Evolutionary conservation across 371 early-diverging fungal genomes (phyloP), one percentile per base, ranked within the genome.

Genomic region (Mortierella sp.): DNA sequence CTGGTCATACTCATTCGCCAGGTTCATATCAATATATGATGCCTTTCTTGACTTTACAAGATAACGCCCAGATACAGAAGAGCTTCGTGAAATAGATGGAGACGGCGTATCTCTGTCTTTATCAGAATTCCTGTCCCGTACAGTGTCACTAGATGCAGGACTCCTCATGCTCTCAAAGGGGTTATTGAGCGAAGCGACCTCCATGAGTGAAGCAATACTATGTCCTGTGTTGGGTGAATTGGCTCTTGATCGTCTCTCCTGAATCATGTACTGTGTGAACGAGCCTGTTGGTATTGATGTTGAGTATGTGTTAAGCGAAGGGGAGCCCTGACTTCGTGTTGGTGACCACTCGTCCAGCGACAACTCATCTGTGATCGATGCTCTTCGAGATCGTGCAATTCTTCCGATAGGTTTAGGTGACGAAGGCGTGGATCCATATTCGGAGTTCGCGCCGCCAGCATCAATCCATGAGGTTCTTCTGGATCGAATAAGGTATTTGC

Each of bases 281-380:
- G 83, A 81, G n/a, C 70, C 77, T 40, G 83, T 81, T 3, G 83
- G 83, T 51, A 81, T 81, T 28, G 83, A 81, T 11, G 83, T 81
- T n/a, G 83, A 81, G 57, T 81, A 81, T 1, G 80, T 80, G 43
- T 76, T 81, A 64, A 81, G 73, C 14, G 83, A 81, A 10, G 83
- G 83, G 3, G 77, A 76, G 0, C 67, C 83, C 20, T 62, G 75
- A 30, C 73, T 69, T 47, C 83, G 60, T 2, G 72, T 68, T 1
- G 83, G 68, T 0, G 83, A 81, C 83, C 83, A 81, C 1, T 76
- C 83, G 16, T 81, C 83, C 18, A 76, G 32, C 0, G 77, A 81
- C 11, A 76, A 54, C 35, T 81, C 83, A 22, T 81, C 83, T 20
- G 77, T 76, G 51, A 81, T 75, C 6, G 83, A 81, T 16, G 83